These are phyloP conservation scores for Podosphaera fusca DNA, from an alignment of 2,329 filamentous ascomycete genomes.

Conservation along the genomic window DNA sequence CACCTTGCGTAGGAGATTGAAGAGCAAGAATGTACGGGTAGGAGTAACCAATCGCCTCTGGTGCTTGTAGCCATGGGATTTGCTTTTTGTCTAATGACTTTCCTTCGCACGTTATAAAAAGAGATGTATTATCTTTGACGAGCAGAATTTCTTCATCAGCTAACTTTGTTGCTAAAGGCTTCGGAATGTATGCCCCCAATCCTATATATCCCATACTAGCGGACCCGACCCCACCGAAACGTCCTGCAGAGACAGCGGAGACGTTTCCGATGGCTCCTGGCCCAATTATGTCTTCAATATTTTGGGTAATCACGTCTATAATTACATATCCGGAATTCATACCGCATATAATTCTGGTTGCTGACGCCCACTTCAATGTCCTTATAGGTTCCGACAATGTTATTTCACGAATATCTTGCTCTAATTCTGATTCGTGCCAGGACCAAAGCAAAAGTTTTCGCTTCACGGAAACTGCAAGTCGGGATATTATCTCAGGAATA, in stretches of 20 bases:
- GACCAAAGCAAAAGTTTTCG: conserved; percentile 74
- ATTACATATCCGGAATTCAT: conserved; percentile 82
- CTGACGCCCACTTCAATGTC: conserved; percentile 75
- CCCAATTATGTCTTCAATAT: conserved; percentile 56
- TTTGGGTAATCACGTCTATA: conserved; percentile 56
- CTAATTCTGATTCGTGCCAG: conserved; percentile 87
- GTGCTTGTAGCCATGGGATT: conserved; percentile 75
- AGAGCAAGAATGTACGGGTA: conserved; percentile 87
- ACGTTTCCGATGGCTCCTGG: conserved; percentile 47
- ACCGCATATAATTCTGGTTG: conserved; percentile 67
- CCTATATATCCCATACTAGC: conserved; percentile 95
- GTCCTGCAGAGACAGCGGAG: conserved; percentile 26
- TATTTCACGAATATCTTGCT: conserved; percentile 50
- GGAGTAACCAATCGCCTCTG: conserved; percentile 82
- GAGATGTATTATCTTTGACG: conserved; percentile 92
- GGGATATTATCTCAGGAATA: conserved; percentile 79
- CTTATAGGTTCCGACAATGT: conserved; percentile 64
- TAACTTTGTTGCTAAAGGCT: conserved; percentile 64
- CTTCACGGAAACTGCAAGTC: conserved; percentile 82
- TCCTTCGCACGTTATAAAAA: conserved; percentile 71
- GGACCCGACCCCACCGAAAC: conserved; percentile 64
- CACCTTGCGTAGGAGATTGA: conserved; percentile 61
- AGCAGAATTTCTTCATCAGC: conserved; percentile 67
- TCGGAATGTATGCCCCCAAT: conserved; percentile 74
- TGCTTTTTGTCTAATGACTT: conserved; percentile 65